Evolutionary conservation across 441 rosid species (phyloP).

Genomic region (Adansonia madagascariensis): DNA sequence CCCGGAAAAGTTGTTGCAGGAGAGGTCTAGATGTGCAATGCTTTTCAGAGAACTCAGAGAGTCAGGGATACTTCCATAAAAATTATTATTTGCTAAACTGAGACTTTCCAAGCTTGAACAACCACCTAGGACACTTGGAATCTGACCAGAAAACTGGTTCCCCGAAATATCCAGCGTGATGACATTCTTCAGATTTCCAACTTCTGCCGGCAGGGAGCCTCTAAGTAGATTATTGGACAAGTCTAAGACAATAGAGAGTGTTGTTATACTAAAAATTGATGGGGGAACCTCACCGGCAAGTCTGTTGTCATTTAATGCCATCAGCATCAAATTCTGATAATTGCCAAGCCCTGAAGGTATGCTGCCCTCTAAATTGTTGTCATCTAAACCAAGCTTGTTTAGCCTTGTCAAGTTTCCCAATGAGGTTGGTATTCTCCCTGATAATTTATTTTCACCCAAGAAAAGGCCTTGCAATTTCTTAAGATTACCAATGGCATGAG

Average conservation of each 20-base stretch:
- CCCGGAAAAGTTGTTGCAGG: not conserved
- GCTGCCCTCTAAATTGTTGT: not conserved
- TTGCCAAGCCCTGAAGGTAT: not conserved
- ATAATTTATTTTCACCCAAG: not conserved
- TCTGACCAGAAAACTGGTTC: not conserved
- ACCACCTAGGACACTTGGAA: not conserved
- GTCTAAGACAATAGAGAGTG: not conserved
- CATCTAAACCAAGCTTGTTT: not conserved
- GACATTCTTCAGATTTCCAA: not conserved
- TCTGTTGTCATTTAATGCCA: not conserved
- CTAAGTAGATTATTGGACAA: not conserved
- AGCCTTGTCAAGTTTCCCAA: not conserved
- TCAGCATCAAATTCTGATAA: not conserved
- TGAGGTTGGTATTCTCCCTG: constrained; percentile 8
- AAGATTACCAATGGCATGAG: not conserved
- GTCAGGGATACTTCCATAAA: not conserved
- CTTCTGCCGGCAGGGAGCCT: not conserved
- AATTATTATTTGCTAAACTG: not conserved
- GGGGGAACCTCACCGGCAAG: not conserved
- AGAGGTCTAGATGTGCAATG: not conserved
- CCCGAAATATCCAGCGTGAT: not conserved
- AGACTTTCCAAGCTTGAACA: constrained; percentile 1
- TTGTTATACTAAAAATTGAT: not conserved
- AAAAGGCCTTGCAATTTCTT: not conserved
- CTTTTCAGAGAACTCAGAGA: not conserved